Base-by-base conservation (phyloP, 2,329 filamentous ascomycete species). In the Colletotrichum siamense region DNA sequence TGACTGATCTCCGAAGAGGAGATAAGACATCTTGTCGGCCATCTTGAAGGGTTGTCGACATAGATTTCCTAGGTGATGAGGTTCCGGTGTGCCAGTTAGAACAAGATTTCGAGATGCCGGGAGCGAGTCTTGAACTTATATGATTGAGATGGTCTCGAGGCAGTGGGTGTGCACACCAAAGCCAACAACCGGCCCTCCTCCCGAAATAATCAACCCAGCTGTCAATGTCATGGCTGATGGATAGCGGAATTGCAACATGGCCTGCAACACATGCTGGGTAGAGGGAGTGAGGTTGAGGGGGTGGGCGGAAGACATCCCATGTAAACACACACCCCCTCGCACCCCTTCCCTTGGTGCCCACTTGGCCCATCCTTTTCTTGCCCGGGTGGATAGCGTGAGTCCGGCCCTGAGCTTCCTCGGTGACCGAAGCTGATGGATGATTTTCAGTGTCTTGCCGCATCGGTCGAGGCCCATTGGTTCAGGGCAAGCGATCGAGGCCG, bases 1-100 rank as follows among this genome's bases (percentile, higher is more conserved):
- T 76, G 93, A 94, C 85, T 95, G 93, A 82, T 95, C 93, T 86
- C 93, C 93, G 82, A 94, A 94, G 77, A 94, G 90, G 83, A 94
- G 89, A 82, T 89, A 90, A 69, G 87, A 86, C 83, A 89, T 85
- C 81, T 87, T 84, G 83, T 86, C 83, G 81, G 84, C 85, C 87
- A 88, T 89, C 77, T 77, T 85, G 82, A 79, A 80, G 55, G 69
- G 69, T 77, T 79, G 79, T 81, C 77, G 79, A 79, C 79, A 79
- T 81, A 74, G 76, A 77, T 77, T 78, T 80, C 79, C 77, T 79
- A 71, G 77, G 63, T 73, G 78, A 73, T 71, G 70, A 76, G 70
- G 73, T 73, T 73, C 68, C 77, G 77, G 67, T 73, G 75, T 70
- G 34, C 57, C 64, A 73, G n/a, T 62, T 66, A 75, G 34, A 68